Evolutionary conservation across 2,329 filamentous ascomycete species (phyloP), one percentile per base, ranked within the genome.

Genomic region (Fusarium transvaalense): DNA sequence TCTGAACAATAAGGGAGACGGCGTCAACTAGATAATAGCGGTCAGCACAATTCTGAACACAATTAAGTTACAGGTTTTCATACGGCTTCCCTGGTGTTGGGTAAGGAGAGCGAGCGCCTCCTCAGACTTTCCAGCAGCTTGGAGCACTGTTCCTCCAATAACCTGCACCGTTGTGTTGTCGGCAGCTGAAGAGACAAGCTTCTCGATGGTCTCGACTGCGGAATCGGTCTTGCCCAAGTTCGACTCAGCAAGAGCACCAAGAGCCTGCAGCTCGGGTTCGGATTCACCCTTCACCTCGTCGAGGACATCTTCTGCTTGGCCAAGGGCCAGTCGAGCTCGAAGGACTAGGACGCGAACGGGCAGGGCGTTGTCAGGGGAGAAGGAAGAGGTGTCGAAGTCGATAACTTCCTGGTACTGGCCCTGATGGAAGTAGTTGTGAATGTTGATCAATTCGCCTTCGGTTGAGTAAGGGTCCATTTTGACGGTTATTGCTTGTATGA

Each of bases 1-100:
- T 97, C 79, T 99, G 95, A 31, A 94, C 90, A 69, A 96, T 94
- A 65, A 98, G 83, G 43, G 94, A 91, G 53, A 97, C 93, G 56
- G 93, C 91, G 71, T 90, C 88, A 61, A 90, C 87, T 89, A 60
- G 21, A 50, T n/a, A 37, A 50, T 32, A 50, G 45, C 39, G 37
- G 64, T 79, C 63, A 77, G 76, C 61, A 57, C 41, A 58, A 61
- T 68, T 50, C 54, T 21, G 41, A 38, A 46, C 42, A 52, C 19
- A 53, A 10, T 15, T 19, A 23, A 31, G 23, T 25, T 35, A 6
- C 6, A 10, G 31, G 8, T 58, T 42, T 56, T 86, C 91, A 72
- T 84, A 96, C 92, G 90, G 77, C 88, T 97, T 59, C 93, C 93
- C 76, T 97, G 91, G 78, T 98, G 95, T 79, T 92, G 90, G 45